Evolutionary conservation across 257 asterid species (phyloP).

Genomic region (Plantago elongata): DNA sequence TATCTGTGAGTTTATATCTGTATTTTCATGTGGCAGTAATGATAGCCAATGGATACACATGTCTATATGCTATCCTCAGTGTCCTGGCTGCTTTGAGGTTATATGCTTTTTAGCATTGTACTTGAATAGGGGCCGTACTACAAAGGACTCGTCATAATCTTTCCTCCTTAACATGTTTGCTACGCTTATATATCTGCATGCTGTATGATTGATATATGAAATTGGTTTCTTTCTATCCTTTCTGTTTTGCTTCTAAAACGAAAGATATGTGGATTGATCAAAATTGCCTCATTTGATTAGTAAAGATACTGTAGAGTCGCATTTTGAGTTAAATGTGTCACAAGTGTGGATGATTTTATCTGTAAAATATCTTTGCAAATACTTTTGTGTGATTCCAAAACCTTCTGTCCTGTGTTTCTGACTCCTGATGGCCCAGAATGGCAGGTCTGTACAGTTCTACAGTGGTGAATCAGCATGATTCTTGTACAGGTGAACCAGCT

Average conservation of each 20-base stretch:
- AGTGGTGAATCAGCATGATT: constrained; percentile 53
- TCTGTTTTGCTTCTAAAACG: too few relatives aligned
- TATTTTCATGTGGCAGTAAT: too few relatives aligned
- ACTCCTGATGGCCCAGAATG: constrained; percentile 45
- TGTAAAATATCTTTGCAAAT: constrained; percentile 20
- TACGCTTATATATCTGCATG: too few relatives aligned
- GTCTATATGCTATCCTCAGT: constrained; percentile 12
- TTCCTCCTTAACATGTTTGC: too few relatives aligned
- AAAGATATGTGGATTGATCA: too few relatives aligned
- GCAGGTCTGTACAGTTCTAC: constrained; percentile 47
- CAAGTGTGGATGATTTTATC: neutral
- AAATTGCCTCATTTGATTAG: neutral
- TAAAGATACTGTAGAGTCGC: neutral
- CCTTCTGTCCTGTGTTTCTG: constrained; percentile 36
- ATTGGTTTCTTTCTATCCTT: too few relatives aligned
- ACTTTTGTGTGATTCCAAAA: constrained; percentile 27
- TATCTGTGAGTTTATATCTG: constrained; percentile 1
- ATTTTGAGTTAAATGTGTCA: neutral
- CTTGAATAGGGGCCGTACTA: too few relatives aligned
- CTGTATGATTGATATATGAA: too few relatives aligned
- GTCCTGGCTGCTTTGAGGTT: constrained; percentile 18
- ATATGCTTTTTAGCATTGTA: too few relatives aligned
- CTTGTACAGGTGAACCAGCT: constrained; percentile 65
- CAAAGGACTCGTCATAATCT: too few relatives aligned
- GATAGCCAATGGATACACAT: constrained; percentile 7